Base-by-base conservation (phyloP, 305 asterid species). In the Caryopteris hybrid region DNA sequence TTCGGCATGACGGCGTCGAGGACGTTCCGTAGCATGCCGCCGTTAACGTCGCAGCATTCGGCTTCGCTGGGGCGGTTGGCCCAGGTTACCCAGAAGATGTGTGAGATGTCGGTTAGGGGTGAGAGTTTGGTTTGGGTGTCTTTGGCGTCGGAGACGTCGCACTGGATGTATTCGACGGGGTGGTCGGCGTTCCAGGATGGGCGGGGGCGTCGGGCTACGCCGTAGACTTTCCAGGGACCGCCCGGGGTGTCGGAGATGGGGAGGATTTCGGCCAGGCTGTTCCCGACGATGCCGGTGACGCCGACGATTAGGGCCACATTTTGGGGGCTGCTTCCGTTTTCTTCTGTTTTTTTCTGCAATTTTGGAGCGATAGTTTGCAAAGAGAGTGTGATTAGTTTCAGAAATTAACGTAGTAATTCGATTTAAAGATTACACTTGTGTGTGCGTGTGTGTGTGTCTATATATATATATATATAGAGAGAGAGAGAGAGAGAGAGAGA, bases 221-320 rank as follows among this genome's bases (percentile, higher is more conserved):
- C 90, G 46, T 87, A 87, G 18, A 87, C 85, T 64, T 88, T 88
- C 92, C 92, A 88, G 0, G 95, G 95, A 47, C 95, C 87, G 20
- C 95, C 92, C 1, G 95, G 92, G 14, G 90, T 86, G 81, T 84
- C 89, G 16, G 80, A 41, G 22, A 70, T 78, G 0, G 95, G 92
- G 66, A 88, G 90, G 73, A 86, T 88, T 50, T 74, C 90, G 17
- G 90, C 92, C 8, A 88, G 67, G 75, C 89, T 81, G 79, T 84
- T 76, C 50, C 95, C 95, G 6, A 88, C 90, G 13, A 88, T 88
- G 55, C 92, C 95, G 0, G 95, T 88, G 21, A 86, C 90, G 17
- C 92, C 95, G 20, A 86, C 38, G 16, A 88, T 75, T 18, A 88
- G 77, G 45, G 85, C 95, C 16, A 81, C 92, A 10, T 77, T 81